Conservation (phyloP, 495 filamentous ascomycete genomes). For the Penicillium salamii region DNA sequence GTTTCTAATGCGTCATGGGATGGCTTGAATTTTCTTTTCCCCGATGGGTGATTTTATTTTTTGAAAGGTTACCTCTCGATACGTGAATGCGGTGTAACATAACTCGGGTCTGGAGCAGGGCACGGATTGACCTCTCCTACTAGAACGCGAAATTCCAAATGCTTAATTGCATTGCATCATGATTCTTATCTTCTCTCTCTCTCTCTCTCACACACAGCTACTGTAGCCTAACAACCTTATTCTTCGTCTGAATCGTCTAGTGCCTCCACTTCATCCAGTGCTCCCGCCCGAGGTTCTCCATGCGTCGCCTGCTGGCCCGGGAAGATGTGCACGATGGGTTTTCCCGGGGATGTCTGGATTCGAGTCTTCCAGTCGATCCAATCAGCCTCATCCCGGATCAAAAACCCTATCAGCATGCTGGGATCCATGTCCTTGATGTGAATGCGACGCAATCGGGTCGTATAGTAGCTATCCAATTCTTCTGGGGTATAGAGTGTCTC, state of each 20-base stretch:
- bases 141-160: conserved; percentile 52
- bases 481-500: conserved; percentile 58
- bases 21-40: conserved; percentile 62
- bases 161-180: conserved; percentile 48
- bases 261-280: conserved; percentile 86
- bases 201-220: too few species aligned
- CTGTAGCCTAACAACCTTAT: neutral
- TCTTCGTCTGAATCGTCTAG: conserved; percentile 67
- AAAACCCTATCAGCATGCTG: conserved; percentile 97
- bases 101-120: conserved; percentile 53
- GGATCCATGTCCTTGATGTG: conserved; percentile 94
- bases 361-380: conserved; percentile 77
- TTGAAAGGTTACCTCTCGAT: conserved; percentile 63
- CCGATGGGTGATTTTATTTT: conserved; percentile 64
- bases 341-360: conserved; percentile 68
- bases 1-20: conserved; percentile 90
- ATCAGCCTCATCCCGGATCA: conserved; percentile 78
- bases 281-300: conserved; percentile 60
- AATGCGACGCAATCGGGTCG: conserved; percentile 74
- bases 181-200: conserved; percentile 13
- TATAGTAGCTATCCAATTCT: conserved; percentile 84
- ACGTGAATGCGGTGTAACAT: conserved; percentile 73
- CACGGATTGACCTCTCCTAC: conserved; percentile 33
- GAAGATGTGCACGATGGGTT: conserved; percentile 76
- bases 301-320: conserved; percentile 56